phyloP scores from a whole-genome alignment of 441 rosid genomes.

The Caryocar brasiliense region DNA sequence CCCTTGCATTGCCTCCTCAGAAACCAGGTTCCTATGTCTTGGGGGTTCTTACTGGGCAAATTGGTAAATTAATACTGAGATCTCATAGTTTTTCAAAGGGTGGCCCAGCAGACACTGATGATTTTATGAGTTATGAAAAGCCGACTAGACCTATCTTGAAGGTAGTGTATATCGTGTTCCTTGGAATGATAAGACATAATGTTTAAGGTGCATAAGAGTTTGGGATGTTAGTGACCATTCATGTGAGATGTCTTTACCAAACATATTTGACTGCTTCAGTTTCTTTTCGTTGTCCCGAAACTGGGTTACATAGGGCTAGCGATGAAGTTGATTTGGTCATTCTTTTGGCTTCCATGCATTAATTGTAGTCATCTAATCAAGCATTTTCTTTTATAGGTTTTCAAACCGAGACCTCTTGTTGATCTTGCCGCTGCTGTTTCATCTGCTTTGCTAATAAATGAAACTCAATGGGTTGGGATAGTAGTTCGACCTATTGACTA shows the following conservation, averaged over 20 bases:
- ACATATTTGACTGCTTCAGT: not conserved
- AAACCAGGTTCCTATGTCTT: conserved; percentile 92
- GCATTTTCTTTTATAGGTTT: conserved; percentile 46
- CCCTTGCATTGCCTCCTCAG: conserved; percentile 79
- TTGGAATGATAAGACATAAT: not conserved
- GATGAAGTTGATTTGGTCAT: not conserved
- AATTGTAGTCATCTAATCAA: conserved; percentile 17
- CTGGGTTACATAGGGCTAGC: too few species aligned
- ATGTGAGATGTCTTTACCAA: not conserved
- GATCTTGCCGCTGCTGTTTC: conserved; percentile 88
- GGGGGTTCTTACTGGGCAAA: conserved; percentile 93
- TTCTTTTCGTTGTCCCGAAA: not conserved
- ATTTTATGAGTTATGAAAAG: conserved; percentile 94
- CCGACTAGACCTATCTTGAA: conserved; percentile 89
- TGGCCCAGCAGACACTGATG: conserved; percentile 94
- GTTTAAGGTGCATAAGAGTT: not conserved
- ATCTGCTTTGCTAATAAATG: conserved; percentile 81
- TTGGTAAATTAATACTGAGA: conserved; percentile 85
- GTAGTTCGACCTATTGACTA: conserved; percentile 67
- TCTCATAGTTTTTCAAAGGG: conserved; percentile 96
- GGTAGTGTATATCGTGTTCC: conserved; percentile 34
- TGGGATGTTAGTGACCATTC: not conserved
- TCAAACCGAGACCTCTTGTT: conserved; percentile 86
- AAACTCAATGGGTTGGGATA: conserved; percentile 91
- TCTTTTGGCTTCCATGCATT: not conserved